Conservation (phyloP, 768 basidiomycete species). For the Suillus americanus region DNA sequence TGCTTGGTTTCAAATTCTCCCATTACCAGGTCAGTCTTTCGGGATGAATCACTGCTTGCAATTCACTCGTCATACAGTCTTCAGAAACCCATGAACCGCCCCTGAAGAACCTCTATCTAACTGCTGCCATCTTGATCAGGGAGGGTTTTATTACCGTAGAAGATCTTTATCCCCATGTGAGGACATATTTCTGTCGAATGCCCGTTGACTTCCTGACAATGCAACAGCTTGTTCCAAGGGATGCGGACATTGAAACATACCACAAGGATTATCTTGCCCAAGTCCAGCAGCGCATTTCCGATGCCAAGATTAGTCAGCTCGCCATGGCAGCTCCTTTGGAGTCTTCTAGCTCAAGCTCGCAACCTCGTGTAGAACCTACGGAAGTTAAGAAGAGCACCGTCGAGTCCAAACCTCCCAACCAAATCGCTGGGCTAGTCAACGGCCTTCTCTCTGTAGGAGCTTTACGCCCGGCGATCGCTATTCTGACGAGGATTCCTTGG, state of each 20-base stretch:
- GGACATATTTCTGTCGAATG: conserved; percentile 23
- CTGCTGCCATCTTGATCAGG: conserved; percentile 85
- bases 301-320: conserved; percentile 71
- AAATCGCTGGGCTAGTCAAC: conserved; percentile 75
- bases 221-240: conserved; percentile 66
- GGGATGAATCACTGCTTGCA: not conserved
- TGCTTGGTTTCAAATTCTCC: conserved; percentile 96
- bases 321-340: conserved; percentile 86
- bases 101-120: conserved; percentile 74
- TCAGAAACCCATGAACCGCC: conserved; percentile 58
- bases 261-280: conserved; percentile 64
- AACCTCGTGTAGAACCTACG: conserved; percentile 39
- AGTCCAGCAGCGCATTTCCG: conserved; percentile 63
- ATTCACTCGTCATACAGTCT: conserved; percentile 37
- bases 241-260: conserved; percentile 71
- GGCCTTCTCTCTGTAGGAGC: conserved; percentile 89
- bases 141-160: conserved; percentile 86
- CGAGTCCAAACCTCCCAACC: conserved; percentile 55
- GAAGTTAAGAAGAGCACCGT: conserved; percentile 35
- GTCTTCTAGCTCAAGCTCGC: conserved; percentile 41
- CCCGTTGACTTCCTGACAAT: conserved; percentile 10
- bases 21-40: conserved; percentile 73
- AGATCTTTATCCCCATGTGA: conserved; percentile 91
- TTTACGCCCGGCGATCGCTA: conserved; percentile 69
- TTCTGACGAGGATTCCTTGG: conserved; percentile 85